Percentiles rank a stretch among this genome's conserved stretches.
Evolutionary conservation across 1,284 basidiomycete species (phyloP).

Genomic region (Schizophyllum commune): DNA sequence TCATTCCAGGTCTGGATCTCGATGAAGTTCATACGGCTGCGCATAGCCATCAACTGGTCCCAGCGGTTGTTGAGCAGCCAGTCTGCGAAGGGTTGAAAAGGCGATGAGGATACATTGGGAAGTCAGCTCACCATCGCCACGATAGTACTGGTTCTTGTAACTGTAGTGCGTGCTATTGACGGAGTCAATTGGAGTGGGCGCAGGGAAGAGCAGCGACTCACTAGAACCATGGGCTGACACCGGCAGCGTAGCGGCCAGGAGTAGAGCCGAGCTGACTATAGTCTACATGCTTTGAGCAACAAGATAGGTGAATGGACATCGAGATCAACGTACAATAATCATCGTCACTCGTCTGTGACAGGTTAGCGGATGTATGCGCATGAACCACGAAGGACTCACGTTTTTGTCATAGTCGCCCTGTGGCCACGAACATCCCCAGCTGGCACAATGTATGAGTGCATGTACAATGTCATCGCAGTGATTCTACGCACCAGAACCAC

Average conservation of each 20-base stretch:
- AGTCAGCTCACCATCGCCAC: conserved; percentile 20
- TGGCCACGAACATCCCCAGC: conserved; percentile 42
- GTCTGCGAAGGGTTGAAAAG: conserved; percentile 8
- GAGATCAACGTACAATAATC: conserved; percentile 23
- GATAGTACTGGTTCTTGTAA: conserved; percentile 33
- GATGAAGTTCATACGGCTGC: conserved; percentile 30
- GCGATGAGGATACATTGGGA: too few species aligned
- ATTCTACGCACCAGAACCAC: conserved; percentile 35
- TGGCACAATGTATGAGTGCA: conserved; percentile 9
- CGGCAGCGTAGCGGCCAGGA: conserved; percentile 22
- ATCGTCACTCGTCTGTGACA: conserved; percentile 26
- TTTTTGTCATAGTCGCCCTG: conserved; percentile 29
- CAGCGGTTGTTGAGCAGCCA: conserved; percentile 35
- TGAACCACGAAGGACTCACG: conserved; percentile 17
- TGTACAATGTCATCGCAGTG: background rate
- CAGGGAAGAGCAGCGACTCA: conserved; percentile 14
- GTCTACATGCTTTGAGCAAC: too few species aligned
- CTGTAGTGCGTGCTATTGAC: conserved; percentile 28
- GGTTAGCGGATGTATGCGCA: conserved; percentile 7
- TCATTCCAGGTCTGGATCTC: conserved; percentile 40
- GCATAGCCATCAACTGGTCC: conserved; percentile 33
- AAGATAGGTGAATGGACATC: too few species aligned
- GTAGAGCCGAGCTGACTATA: background rate
- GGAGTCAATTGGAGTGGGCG: background rate
- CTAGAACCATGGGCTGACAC: conserved; percentile 35